Evolutionary conservation across 495 filamentous ascomycete species (phyloP), one percentile per base, ranked within the genome.

Genomic region (Penicillium silybi): DNA sequence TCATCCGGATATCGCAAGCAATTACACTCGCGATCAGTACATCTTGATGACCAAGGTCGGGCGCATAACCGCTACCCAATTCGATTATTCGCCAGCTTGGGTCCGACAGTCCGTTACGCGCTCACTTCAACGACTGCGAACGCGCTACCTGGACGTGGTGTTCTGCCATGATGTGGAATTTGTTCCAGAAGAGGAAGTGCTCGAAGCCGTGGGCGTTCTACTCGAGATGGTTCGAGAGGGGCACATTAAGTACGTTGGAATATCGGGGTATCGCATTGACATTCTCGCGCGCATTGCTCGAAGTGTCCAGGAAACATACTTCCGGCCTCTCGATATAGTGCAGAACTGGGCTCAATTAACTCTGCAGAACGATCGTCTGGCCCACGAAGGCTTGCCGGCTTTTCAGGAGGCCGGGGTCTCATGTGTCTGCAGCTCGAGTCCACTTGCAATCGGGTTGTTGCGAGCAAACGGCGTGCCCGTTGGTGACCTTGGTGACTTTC

Each of bases 301-400:
- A 61, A 72, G 80, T 57, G 70, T 92, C 0, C 63, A 74, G 9
- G 54, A 62, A 10, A 76, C 87, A 68, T 92, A 87, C 1, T 85
- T 82, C 13, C 87, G 92, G 71, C 82, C 87, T n/a, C 65, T 96
- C 42, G 90, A 95, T 61, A 79, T 80, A 0, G 85, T 95, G 37
- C 81, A 90, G 72, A 88, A 84, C 34, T 96, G 92, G 68, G 85
- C 85, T 32, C 85, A 95, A 61, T 88, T 87, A 60, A 93, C 88
- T 0, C 69, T 96, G 37, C 90, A 96, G 69, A 95, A 93, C 63
- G 80, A 79, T 15, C 71, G 57, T 0, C 71, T 93, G 10, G 74
- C 69, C 6, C 64, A 67, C 13, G 32, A 70, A 10, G 81, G 74
- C 4, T 50, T 90, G 44, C 55, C 68, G 11, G 68, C 82, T 22